Conservation (phyloP, 129 eudicot genomes). For the Flaveria ramosissima region DNA sequence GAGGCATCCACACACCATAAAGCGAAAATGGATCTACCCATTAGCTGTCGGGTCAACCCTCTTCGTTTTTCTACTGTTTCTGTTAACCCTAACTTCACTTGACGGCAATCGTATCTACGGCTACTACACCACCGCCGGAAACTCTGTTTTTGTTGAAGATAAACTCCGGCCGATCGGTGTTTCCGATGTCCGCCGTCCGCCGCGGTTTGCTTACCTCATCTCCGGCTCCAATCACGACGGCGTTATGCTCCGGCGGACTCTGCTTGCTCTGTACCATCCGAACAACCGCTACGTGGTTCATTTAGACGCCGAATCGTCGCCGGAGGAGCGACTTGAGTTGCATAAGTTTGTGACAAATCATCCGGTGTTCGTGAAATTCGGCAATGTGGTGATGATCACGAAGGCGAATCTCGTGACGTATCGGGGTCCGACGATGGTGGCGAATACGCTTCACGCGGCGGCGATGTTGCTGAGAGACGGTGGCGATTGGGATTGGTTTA, state of each 20-base stretch:
- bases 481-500: slow-evolving; percentile 89
- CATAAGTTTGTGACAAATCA: slow-evolving; percentile 46
- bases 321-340: slow-evolving; percentile 61
- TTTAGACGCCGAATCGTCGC: slow-evolving; percentile 68
- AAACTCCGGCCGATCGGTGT: slow-evolving; percentile 56
- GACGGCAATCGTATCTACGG: slow-evolving; percentile 36
- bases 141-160: slow-evolving; percentile 61
- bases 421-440: slow-evolving; percentile 93
- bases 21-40: slow-evolving; percentile 65
- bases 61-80: slow-evolving; percentile 43
- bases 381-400: slow-evolving; percentile 77
- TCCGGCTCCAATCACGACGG: slow-evolving; percentile 87
- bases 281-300: slow-evolving; percentile 71
- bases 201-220: slow-evolving; percentile 71
- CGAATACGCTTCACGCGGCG: slow-evolving; percentile 87
- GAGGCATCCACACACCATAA: slow-evolving; percentile 42
- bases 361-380: slow-evolving; percentile 46
- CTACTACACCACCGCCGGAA: slow-evolving; percentile 29
- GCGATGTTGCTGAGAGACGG: slow-evolving; percentile 74
- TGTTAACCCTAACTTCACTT: slow-evolving; percentile 50
- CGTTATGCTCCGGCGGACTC: slow-evolving; percentile 61
- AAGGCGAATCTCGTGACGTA: slow-evolving; percentile 87
- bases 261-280: slow-evolving; percentile 83
- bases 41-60: slow-evolving; percentile 48
- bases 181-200: slow-evolving; percentile 48